These are phyloP conservation scores for Hymenotorrendiella dingleyae DNA, from an alignment of 2,329 filamentous ascomycete genomes.

Conservation along the genomic window DNA sequence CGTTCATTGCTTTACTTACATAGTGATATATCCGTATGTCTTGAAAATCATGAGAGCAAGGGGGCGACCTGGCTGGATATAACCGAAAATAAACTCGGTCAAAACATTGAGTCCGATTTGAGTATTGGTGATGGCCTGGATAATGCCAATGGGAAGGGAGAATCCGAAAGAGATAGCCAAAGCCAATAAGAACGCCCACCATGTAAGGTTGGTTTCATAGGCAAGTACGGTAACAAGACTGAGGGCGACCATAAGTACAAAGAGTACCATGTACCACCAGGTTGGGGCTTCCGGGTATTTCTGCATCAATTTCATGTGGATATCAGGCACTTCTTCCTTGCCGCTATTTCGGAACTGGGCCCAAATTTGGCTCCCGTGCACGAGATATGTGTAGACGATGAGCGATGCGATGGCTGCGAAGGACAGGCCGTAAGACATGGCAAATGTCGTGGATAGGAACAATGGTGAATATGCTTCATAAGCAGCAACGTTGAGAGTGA, in stretches of 20 bases:
- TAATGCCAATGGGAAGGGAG: conserved; percentile 61
- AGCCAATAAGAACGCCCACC: conserved; percentile 63
- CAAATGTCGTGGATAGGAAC: conserved; percentile 67
- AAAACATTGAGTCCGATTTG: conserved; percentile 65
- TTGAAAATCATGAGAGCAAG: conserved; percentile 76
- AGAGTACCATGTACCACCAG: conserved; percentile 13
- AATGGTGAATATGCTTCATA: conserved; percentile 68
- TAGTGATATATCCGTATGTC: conserved; percentile 65
- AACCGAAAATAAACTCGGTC: conserved; percentile 68
- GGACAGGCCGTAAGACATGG: conserved; percentile 62
- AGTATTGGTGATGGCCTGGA: conserved; percentile 65
- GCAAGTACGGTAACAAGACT: conserved; percentile 40
- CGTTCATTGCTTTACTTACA: conserved; percentile 54
- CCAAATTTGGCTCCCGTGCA: conserved; percentile 64
- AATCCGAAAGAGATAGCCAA: conserved; percentile 59
- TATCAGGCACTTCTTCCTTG: conserved; percentile 4
- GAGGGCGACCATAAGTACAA: conserved; percentile 6
- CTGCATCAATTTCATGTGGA: conserved; percentile 12
- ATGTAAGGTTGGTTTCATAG: conserved; percentile 54
- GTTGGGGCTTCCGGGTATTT: conserved; percentile 8
- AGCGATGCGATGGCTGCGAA: conserved; percentile 67
- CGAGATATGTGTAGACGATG: conserved; percentile 60
- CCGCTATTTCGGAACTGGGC: conserved; percentile 2
- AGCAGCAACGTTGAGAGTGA: conserved; percentile 55
- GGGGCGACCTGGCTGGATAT: conserved; percentile 65